Evolutionary conservation across 2,329 filamentous ascomycete genomes (phyloP).

Genomic region (Hymenoscyphus repandus): DNA sequence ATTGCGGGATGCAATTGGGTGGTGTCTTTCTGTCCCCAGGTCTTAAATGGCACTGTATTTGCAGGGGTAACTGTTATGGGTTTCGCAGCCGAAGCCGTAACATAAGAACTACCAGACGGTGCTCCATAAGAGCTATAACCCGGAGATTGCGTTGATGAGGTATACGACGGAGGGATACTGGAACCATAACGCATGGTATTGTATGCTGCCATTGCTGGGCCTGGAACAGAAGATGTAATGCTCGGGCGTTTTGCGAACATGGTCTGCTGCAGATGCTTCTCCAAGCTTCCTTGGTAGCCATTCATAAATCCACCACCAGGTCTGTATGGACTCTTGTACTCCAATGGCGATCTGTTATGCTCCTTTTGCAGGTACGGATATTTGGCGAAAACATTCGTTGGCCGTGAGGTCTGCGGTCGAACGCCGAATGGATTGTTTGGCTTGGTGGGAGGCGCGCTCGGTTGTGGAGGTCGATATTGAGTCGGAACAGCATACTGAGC

Average conservation of each 20-base stretch:
- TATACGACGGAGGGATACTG: neutral
- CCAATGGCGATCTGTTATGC: conserved; percentile 51
- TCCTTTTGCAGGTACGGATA: conserved; percentile 53
- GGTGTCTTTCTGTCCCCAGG: conserved; percentile 26
- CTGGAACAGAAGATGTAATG: conserved; percentile 4
- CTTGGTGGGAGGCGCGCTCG: conserved; percentile 11
- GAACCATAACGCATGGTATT: conserved; percentile 11
- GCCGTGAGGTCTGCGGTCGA: conserved; percentile 14
- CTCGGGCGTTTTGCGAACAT: conserved; percentile 22
- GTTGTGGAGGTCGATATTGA: conserved; percentile 16
- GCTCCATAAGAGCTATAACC: conserved; percentile 6
- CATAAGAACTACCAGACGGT: conserved; percentile 5
- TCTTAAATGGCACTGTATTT: conserved; percentile 6
- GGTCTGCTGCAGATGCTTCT: conserved; percentile 26
- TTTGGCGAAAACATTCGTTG: conserved; percentile 27
- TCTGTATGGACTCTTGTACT: conserved; percentile 56
- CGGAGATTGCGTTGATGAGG: neutral
- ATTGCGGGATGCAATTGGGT: conserved; percentile 35
- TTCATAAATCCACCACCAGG: conserved; percentile 53
- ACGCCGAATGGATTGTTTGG: conserved; percentile 25
- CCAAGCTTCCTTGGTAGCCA: conserved; percentile 46
- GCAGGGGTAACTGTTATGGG: conserved; percentile 7
- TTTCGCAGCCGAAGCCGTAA: conserved; percentile 8
- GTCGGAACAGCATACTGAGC: conserved; percentile 13
- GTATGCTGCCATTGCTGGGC: conserved; percentile 11